phyloP scores from a whole-genome alignment of 2,329 filamentous ascomycete species.

The Alternaria longipes region DNA sequence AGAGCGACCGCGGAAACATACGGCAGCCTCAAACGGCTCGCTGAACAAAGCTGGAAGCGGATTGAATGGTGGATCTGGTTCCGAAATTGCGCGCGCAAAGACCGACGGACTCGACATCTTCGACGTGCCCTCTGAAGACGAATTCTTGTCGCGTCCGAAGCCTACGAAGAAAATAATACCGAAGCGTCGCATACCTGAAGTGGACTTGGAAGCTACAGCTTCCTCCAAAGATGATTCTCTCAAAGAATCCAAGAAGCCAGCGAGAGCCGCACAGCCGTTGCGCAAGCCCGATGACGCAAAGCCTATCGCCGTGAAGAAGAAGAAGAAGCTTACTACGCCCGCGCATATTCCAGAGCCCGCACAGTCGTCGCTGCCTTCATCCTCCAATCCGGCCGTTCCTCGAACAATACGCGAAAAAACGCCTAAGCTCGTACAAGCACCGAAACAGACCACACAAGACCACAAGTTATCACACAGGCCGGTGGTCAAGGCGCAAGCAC shows the following conservation, averaged over 20 bases:
- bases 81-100: constrained; percentile 16
- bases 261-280: constrained; percentile 16
- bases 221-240: constrained; percentile 20
- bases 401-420: constrained; percentile 20
- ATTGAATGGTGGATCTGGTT: constrained; percentile 10
- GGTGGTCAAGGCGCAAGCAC: constrained; percentile 21
- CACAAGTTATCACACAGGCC: constrained; percentile 10
- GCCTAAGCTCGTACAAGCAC: constrained; percentile 16
- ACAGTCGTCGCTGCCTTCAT: constrained; percentile 7
- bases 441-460: constrained; percentile 6
- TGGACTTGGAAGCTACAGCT: constrained; percentile 18
- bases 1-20: constrained; percentile 43
- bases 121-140: constrained; percentile 55
- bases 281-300: constrained; percentile 23
- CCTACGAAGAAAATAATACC: constrained; percentile 25
- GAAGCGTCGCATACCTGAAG: constrained; percentile 22
- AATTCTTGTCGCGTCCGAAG: constrained; percentile 22
- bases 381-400: constrained; percentile 2
- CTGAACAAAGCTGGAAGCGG: constrained; percentile 20
- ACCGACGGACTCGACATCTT: constrained; percentile 44
- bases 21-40: constrained; percentile 10
- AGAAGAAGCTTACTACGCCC: constrained; percentile 16
- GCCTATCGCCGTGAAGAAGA: constrained; percentile 4
- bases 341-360: constrained; percentile 10
- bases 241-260: neutral